These are phyloP conservation scores for Pichia eremophila DNA, from an alignment of 805 yeast species.

Conservation along the genomic window DNA sequence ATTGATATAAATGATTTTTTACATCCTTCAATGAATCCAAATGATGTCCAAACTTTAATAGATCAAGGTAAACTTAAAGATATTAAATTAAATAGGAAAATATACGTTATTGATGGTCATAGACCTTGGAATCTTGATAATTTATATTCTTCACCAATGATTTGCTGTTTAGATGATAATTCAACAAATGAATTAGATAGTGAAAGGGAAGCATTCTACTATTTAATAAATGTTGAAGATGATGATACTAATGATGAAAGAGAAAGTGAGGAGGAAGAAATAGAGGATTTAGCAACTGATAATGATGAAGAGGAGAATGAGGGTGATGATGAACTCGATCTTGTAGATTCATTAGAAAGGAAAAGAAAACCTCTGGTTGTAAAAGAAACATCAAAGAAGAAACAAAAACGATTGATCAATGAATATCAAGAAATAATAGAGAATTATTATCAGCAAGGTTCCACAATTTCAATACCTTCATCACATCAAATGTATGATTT, in stretches of 20 bases:
- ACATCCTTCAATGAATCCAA: slow-evolving; percentile 18
- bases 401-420: slow-evolving; percentile 31
- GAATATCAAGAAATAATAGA: slow-evolving; percentile 52
- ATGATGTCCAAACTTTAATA: neutral
- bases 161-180: slow-evolving; percentile 86
- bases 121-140: slow-evolving; percentile 97
- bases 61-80: slow-evolving; percentile 1
- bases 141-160: slow-evolving; percentile 69
- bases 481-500: slow-evolving; percentile 76
- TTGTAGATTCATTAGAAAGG: slow-evolving; percentile 25
- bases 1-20: slow-evolving; percentile 48
- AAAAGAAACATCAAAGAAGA: slow-evolving; percentile 27
- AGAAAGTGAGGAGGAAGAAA: slow-evolving; percentile 26
- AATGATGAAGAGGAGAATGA: slow-evolving; percentile 26
- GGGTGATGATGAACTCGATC: slow-evolving; percentile 12
- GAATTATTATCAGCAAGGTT: slow-evolving; percentile 75
- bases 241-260: slow-evolving; percentile 16
- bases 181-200: slow-evolving; percentile 47
- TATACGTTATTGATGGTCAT: slow-evolving; percentile 84
- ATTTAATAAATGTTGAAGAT: slow-evolving; percentile 33
- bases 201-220: slow-evolving; percentile 56
- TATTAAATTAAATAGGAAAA: slow-evolving; percentile 39
- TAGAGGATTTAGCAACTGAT: slow-evolving; percentile 9
- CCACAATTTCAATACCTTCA: slow-evolving; percentile 63
- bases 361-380: slow-evolving; percentile 25